A percentile compares a stretch with the other conserved stretches of the same genome.
Evolutionary conservation across 495 filamentous ascomycete species (phyloP).

Genomic region (Eremomyces bilateralis): DNA sequence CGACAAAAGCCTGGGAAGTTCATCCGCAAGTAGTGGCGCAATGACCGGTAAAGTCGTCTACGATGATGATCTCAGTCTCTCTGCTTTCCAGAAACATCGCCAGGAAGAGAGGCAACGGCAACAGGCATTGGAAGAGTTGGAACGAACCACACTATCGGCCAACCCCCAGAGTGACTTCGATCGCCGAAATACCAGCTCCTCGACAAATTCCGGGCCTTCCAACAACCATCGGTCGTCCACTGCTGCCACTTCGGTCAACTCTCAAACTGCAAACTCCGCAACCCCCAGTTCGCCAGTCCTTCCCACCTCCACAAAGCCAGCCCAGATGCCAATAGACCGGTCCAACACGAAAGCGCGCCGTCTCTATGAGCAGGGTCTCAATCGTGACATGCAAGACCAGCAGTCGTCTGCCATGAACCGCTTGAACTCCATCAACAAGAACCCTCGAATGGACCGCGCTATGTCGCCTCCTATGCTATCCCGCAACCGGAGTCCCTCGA

Average conservation of each 20-base stretch:
- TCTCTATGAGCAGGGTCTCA: conserved; percentile 69
- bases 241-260: conserved; percentile 80
- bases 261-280: conserved; percentile 35
- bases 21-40: conserved; percentile 3
- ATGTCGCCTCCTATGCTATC: conserved; percentile 16
- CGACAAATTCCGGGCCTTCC: conserved; percentile 56
- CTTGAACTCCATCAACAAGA: conserved; percentile 48
- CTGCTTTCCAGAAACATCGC: conserved; percentile 54
- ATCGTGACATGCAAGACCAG: conserved; percentile 60
- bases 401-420: conserved; percentile 55
- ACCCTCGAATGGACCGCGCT: conserved; percentile 27
- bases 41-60: conserved; percentile 56
- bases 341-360: conserved; percentile 43
- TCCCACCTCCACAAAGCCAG: conserved; percentile 3
- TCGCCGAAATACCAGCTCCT: conserved; percentile 70
- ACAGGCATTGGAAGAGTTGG: conserved; percentile 19
- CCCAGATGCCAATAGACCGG: conserved; percentile 12
- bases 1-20: conserved; percentile 21
- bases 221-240: conserved; percentile 51
- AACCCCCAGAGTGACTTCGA: conserved; percentile 35
- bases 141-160: conserved; percentile 15
- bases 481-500: conserved; percentile 25
- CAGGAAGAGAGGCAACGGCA: conserved; percentile 32
- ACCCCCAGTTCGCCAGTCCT: conserved; percentile 7
- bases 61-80: conserved; percentile 63